Evolutionary conservation across 2,329 filamentous ascomycete genomes (phyloP).

Genomic region (Tolypocladium guangdongense): DNA sequence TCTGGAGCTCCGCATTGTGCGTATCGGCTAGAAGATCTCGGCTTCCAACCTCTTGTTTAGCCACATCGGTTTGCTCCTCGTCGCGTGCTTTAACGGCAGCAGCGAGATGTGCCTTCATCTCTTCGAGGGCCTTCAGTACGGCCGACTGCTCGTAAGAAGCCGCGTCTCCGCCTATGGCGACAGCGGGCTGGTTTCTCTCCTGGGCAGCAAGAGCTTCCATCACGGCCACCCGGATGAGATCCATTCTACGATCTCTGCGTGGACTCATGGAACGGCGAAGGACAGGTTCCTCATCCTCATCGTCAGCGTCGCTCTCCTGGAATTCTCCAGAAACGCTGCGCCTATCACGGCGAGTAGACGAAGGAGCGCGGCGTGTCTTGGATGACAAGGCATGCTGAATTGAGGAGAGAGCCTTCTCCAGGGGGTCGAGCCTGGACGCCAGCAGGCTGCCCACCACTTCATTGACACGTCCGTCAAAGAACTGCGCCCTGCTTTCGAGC

Average conservation of each 20-base stretch:
- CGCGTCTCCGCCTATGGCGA: slow-evolving; percentile 12
- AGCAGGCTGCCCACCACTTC: slow-evolving; percentile 71
- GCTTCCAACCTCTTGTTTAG: slow-evolving; percentile 28
- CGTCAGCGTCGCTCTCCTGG: slow-evolving; percentile 82
- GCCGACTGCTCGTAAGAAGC: slow-evolving; percentile 29
- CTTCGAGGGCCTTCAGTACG: slow-evolving; percentile 56
- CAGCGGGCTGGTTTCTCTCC: slow-evolving; percentile 28
- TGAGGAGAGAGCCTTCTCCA: slow-evolving; percentile 66
- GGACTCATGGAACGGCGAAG: slow-evolving; percentile 65
- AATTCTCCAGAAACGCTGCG: slow-evolving; percentile 60
- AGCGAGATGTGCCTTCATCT: slow-evolving; percentile 42
- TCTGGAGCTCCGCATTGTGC: slow-evolving; percentile 39
- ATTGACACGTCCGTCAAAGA: slow-evolving; percentile 88
- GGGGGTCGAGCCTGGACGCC: slow-evolving; percentile 63
- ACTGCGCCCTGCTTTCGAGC: slow-evolving; percentile 67
- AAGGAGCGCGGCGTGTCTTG: slow-evolving; percentile 42
- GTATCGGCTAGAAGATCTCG: slow-evolving; percentile 41
- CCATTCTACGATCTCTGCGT: slow-evolving; percentile 64
- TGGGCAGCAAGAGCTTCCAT: slow-evolving; percentile 61
- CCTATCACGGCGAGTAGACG: slow-evolving; percentile 42
- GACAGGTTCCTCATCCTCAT: slow-evolving; percentile 69
- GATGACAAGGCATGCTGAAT: slow-evolving; percentile 61
- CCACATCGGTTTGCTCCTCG: slow-evolving; percentile 34
- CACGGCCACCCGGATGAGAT: slow-evolving; percentile 67
- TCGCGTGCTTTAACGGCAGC: slow-evolving; percentile 13